Base-by-base conservation (phyloP, 192 early-diverging fungal species). In the Spinellus fusiger region DNA sequence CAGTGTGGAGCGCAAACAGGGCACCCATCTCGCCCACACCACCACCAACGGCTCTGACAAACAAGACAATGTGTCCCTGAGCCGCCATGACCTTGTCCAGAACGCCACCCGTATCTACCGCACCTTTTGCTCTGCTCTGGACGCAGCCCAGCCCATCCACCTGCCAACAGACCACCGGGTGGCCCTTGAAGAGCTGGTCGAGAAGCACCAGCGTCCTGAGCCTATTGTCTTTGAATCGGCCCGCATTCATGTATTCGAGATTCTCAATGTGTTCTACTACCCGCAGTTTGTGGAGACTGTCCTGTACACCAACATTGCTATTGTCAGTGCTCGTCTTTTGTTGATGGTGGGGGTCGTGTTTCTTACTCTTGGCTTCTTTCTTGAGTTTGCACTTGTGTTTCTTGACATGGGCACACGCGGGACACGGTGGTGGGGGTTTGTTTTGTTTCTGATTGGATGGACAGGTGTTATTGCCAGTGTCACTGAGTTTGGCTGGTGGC, bases 191-290 rank as follows among this genome's bases (percentile, higher is more conserved):
- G 61, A 64, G 25, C 28, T 77, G 23, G 60, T 77, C 33, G 69
- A 71, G 33, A 56, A 58, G 6, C 65, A 77, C 28, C 69, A 70
- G 22, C 65, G 69, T n/a, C 63, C 70, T 26, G 73, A 77, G 31
- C 76, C 76, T 13, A 40, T 74, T 13, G 61, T 77, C 1, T 77
- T 77, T 61, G 74, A 74, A 37, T 68, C 73, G n/a, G 60, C 76
- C 9, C 58, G 69, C 34, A 32, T 61, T 18, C 70, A 77, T 37
- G 69, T 77, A 5, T 75, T 68, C 56, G 73, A 77, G 38, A 63
- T 77, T 5, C 56, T 77, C 54, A 75, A 74, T 47, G 65, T 75
- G 10, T 69, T 74, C 32, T 77, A 62, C 57, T 77, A 75, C 47
- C 65, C 73, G 5, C 55, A 65, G 48, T 77, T 77, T 59, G 55